Base-by-base conservation (phyloP, 345 rosid genomes). In the Salix purpurea region DNA sequence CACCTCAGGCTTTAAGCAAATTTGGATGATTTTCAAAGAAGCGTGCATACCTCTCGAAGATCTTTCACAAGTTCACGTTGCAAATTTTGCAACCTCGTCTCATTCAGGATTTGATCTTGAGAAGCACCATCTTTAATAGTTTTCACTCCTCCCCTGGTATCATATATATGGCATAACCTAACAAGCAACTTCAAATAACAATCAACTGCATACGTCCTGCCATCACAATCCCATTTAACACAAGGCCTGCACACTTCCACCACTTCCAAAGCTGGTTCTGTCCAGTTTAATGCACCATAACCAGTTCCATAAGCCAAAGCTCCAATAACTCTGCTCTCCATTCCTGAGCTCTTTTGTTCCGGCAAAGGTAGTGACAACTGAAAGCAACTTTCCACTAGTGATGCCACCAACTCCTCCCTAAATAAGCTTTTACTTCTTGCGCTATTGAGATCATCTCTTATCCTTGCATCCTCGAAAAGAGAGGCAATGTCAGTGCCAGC, bases 221-320 rank as follows among this genome's bases (percentile, higher is more conserved):
- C 97, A 87, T 95, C 97, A 75, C 99, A 95, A 83, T 93, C 97
- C 99, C 99, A 95, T 87, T 93, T 92, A 73, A 93, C 91, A 79
- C 99, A 95, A 73, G 99, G 99, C 76, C 90, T 89, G 81, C 97
- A 95, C 77, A 95, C 97, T 88, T 95, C 99, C 79, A 95, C 97
- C 72, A 95, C 99, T 83, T 95, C 99, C 79, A 95, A 82, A 62
- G 99, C 94, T 66, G 99, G 97, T 78, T 95, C 97, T 21, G 99
- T 93, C 97, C 99, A 95, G 88, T 95, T 95, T 69, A 95, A 80
- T 65, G 99, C 97, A 80, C 99, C 99, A 86, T 93, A 95, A 74
- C 98, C 99, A 83, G 99, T 93, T 76, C 99, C 99, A 86, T 95
- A 93, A 73, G 99, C 98, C 86, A 95, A 87, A 74, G 98, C 99